phyloP scores from a whole-genome alignment of 345 rosid species.

The Acer yangbiense region DNA sequence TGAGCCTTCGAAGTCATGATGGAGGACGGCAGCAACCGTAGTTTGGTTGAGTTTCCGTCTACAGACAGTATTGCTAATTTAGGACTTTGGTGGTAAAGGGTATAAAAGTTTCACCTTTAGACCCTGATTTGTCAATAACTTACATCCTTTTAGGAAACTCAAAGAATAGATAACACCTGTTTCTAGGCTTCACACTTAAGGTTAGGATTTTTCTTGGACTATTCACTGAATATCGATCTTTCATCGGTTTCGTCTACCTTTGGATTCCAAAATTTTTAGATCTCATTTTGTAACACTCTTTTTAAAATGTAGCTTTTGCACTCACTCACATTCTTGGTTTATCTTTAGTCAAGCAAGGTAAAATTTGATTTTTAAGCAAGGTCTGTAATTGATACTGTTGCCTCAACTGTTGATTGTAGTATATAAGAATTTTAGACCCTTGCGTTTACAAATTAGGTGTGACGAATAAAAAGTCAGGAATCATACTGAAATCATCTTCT shows the following conservation, averaged over 20 bases:
- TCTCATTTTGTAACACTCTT: not conserved
- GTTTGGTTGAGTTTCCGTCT: too few relatives aligned
- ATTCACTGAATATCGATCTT: constrained; percentile 59
- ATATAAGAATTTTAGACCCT: not conserved
- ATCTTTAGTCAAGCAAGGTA: not conserved
- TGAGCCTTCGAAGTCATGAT: not conserved
- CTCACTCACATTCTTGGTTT: not conserved
- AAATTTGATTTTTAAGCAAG: not conserved
- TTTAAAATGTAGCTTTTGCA: not conserved
- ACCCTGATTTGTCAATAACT: too few relatives aligned
- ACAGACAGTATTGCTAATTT: too few relatives aligned
- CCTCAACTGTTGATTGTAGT: not conserved
- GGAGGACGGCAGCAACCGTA: too few relatives aligned
- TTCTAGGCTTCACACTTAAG: not conserved
- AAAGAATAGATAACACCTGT: too few relatives aligned
- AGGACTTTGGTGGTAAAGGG: too few relatives aligned
- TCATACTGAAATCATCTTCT: not conserved
- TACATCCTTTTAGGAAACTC: too few relatives aligned
- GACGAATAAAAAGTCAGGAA: not conserved
- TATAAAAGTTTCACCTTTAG: too few relatives aligned
- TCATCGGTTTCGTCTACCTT: constrained; percentile 33
- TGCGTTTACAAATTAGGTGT: not conserved
- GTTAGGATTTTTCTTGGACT: constrained; percentile 64
- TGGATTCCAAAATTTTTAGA: not conserved
- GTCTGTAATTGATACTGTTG: not conserved